These are phyloP conservation scores for Cenchrus americanus DNA, from an alignment of 176 grass and related monocot species.

Conservation along the genomic window DNA sequence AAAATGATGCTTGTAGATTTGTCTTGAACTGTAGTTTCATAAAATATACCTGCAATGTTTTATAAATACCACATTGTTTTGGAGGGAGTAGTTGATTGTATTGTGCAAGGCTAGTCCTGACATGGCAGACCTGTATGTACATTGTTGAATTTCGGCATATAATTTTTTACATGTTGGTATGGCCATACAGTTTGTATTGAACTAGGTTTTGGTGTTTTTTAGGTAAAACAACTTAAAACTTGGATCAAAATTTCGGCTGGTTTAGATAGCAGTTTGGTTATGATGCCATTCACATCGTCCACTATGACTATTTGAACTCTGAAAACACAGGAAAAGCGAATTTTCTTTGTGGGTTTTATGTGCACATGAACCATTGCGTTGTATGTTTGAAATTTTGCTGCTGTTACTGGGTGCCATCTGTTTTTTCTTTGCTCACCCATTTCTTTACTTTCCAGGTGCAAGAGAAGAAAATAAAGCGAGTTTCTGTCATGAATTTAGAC, in stretches of 20 bases:
- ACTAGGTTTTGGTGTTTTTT: background rate
- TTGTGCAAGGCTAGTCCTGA: constrained; percentile 6
- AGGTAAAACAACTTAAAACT: background rate
- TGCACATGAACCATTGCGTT: background rate
- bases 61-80: background rate
- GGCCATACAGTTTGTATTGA: background rate
- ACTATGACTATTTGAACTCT: constrained; percentile 2
- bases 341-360: constrained; percentile 18
- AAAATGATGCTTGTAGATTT: background rate
- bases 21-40: background rate
- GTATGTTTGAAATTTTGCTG: background rate
- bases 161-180: background rate
- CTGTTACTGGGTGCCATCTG: background rate
- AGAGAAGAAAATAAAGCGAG: constrained; percentile 90
- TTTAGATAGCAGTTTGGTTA: background rate
- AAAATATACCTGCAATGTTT: background rate
- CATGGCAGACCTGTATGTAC: background rate
- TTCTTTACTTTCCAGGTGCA: constrained; percentile 63
- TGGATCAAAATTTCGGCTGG: background rate
- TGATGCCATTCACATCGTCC: background rate
- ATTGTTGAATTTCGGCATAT: constrained; percentile 10
- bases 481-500: constrained; percentile 76
- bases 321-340: background rate
- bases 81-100: background rate
- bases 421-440: constrained; percentile 9